Evolutionary conservation across 2,329 filamentous ascomycete species (phyloP), one percentile per base, ranked within the genome.

Genomic region (Dendryphion nanum): DNA sequence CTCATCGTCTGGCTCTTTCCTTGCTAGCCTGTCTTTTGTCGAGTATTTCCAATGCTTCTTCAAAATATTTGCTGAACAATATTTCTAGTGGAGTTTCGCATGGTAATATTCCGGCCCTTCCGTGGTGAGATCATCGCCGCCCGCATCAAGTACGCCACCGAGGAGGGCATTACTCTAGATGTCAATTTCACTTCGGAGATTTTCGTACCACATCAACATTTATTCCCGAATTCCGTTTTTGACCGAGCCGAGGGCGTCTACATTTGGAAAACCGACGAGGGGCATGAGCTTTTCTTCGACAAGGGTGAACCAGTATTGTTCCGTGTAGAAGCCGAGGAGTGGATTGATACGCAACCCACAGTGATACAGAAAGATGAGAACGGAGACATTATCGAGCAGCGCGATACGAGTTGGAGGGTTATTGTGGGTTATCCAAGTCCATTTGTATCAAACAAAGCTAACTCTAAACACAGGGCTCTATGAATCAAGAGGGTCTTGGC

Each of bases 171-270:
- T 55, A 81, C 82, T 55, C 75, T 10, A 19, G 82, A 83, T 33
- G 84, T 90, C 4, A 88, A 95, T 46, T 98, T 98, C 65, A 98
- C 96, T 53, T 86, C 91, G 53, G 90, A 97, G 47, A 89, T 98
- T 20, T 84, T 88, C 42, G 81, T 97, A 4, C 46, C 88, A 79
- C 51, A 52, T 21, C 49, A 60, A 18, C 59, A 62, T 30, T 48
- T 67, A 1, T 58, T 55, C 16, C 55, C 64, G 18, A 56, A 58
- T 23, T 52, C 83, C 18, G 77, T 80, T 60, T 95, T 87, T 56
- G 82, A 87, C 45, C 79, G 83, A 47, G 77, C 78, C 40, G 86
- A 95, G 51, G 80, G 86, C 52, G 77, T 88, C 3, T 97, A 88
- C 84, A 79, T 91, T 26, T 97, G 89, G 87, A 79, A 84, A 19